Conservation (phyloP, 257 asterid species). For the Solanum chiquidenum region DNA sequence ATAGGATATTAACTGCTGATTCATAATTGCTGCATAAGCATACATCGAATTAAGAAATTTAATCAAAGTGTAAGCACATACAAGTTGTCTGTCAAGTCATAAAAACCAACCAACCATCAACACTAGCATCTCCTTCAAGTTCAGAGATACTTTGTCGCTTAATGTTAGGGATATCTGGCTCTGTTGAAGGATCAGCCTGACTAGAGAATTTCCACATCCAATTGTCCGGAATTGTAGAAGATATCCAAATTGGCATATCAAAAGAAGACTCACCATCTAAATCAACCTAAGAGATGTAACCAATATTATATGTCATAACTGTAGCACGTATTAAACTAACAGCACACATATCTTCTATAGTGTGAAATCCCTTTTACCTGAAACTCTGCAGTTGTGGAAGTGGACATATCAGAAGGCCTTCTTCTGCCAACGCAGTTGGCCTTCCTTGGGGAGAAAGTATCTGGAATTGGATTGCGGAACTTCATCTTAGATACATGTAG, state of each 20-base stretch:
- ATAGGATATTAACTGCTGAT: slow-evolving; percentile 52
- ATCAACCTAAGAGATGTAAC: slow-evolving; percentile 49
- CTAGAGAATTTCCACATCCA: slow-evolving; percentile 59
- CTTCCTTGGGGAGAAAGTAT: slow-evolving; percentile 32
- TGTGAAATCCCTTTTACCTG: slow-evolving; percentile 25
- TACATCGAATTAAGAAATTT: slow-evolving; percentile 3
- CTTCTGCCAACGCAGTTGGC: slow-evolving; percentile 16
- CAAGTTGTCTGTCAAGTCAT: slow-evolving; percentile 1
- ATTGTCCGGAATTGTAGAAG: slow-evolving; percentile 74
- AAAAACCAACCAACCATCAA: slow-evolving; percentile 49
- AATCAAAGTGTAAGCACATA: slow-evolving; percentile 1
- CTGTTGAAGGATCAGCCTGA: slow-evolving; percentile 33
- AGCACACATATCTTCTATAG: background rate
- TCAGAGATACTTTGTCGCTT: slow-evolving; percentile 75
- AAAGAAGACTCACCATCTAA: slow-evolving; percentile 20
- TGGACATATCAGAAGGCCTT: slow-evolving; percentile 18
- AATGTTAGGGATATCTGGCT: slow-evolving; percentile 26
- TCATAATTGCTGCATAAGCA: slow-evolving; percentile 56
- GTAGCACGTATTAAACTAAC: slow-evolving; percentile 4
- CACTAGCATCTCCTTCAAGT: slow-evolving; percentile 87
- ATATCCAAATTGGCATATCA: slow-evolving; percentile 48
- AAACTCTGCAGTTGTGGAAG: slow-evolving; percentile 18
- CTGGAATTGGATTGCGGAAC: slow-evolving; percentile 87
- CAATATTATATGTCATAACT: slow-evolving; percentile 4
- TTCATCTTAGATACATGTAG: slow-evolving; percentile 69